phyloP scores from a whole-genome alignment of 257 asterid genomes.

The Nemophila menziesii region DNA sequence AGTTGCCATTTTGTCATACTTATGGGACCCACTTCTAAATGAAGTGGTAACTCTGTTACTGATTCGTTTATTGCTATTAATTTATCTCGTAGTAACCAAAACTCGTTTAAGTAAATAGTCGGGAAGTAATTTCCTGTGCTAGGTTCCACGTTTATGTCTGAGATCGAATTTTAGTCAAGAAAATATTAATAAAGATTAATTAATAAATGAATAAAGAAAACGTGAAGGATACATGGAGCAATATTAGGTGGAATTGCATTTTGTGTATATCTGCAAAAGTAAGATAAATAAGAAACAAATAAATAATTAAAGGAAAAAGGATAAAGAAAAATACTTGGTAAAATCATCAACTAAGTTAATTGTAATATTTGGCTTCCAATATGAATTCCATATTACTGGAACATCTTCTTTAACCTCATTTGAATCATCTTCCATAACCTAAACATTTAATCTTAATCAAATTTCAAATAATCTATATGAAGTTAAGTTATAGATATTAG shows the following conservation, averaged over 20 bases:
- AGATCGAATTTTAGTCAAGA: slow-evolving; percentile 49
- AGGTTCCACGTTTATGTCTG: slow-evolving; percentile 64
- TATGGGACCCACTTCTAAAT: slow-evolving; percentile 85
- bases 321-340: slow-evolving; percentile 47
- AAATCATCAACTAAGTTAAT: slow-evolving; percentile 93
- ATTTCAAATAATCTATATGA: slow-evolving; percentile 7
- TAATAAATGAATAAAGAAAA: slow-evolving; percentile 4
- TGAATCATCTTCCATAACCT: slow-evolving; percentile 45
- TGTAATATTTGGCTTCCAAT: slow-evolving; percentile 89
- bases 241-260: slow-evolving; percentile 83
- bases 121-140: slow-evolving; percentile 83
- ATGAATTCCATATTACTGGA: slow-evolving; percentile 72
- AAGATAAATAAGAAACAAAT: slow-evolving; percentile 1
- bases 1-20: slow-evolving; percentile 99
- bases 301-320: not conserved
- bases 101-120: slow-evolving; percentile 77
- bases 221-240: slow-evolving; percentile 79
- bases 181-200: slow-evolving; percentile 3
- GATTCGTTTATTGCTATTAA: slow-evolving; percentile 66
- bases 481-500: not conserved
- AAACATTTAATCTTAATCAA: not conserved
- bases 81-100: slow-evolving; percentile 91
- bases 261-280: slow-evolving; percentile 55
- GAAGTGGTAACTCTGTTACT: slow-evolving; percentile 64
- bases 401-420: slow-evolving; percentile 47